Percentiles rank a stretch among this genome's conserved stretches.
These are phyloP conservation scores for Ceratonia siliqua DNA, from an alignment of 306 rosid genomes.

Conservation along the genomic window DNA sequence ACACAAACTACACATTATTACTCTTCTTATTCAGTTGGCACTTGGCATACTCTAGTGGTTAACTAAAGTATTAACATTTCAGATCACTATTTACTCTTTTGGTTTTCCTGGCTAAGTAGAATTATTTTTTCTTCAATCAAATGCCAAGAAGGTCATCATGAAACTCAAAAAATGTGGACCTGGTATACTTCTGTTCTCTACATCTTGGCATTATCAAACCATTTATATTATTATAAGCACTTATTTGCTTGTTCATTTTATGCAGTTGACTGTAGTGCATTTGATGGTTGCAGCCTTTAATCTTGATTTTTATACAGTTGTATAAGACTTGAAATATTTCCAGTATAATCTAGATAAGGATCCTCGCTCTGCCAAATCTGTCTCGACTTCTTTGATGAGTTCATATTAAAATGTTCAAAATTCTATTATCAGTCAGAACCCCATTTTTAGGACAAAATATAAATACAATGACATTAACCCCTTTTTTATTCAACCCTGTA, in stretches of 20 bases:
- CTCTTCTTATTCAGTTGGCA: too few species aligned
- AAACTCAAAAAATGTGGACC: constrained; percentile 71
- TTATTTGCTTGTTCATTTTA: constrained; percentile 43
- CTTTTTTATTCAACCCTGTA: too few species aligned
- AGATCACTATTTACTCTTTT: constrained; percentile 96
- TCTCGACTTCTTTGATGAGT: too few species aligned
- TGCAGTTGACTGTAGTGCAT: constrained; percentile 93
- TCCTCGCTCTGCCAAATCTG: constrained; percentile 80
- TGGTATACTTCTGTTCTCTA: constrained; percentile 57
- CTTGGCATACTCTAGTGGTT: constrained; percentile 10
- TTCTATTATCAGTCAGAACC: too few species aligned
- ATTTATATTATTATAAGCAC: constrained; percentile 13
- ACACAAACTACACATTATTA: constrained; percentile 10
- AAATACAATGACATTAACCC: too few species aligned
- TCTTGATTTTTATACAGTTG: constrained; percentile 91
- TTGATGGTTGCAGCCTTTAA: constrained; percentile 71
- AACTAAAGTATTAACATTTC: constrained; percentile 43
- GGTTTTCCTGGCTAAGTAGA: constrained; percentile 99
- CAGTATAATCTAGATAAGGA: constrained; percentile 78
- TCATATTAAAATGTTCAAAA: too few species aligned
- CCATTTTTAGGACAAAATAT: too few species aligned
- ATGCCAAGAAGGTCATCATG: constrained; percentile 77
- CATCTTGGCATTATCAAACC: constrained; percentile 27
- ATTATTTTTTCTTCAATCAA: constrained; percentile 84
- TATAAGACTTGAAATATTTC: constrained; percentile 83